Percentiles rank a stretch among this genome's conserved stretches.
These are phyloP conservation scores for Gossypium stocksii DNA, from an alignment of 345 rosid species.

Conservation along the genomic window DNA sequence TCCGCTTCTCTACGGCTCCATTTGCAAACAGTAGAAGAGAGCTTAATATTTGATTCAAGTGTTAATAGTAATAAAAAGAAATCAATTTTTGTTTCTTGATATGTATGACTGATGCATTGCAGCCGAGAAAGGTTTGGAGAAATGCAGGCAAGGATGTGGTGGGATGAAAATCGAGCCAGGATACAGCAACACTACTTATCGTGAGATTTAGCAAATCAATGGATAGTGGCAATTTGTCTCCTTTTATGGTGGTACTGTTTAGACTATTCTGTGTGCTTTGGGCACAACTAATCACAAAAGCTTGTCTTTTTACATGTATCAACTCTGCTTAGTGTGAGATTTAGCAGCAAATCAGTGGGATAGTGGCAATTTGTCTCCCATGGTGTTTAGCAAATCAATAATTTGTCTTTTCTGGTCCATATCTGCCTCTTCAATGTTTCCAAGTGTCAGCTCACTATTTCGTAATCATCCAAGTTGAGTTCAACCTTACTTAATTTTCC, in stretches of 20 bases:
- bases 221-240: conserved; percentile 6
- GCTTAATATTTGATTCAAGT: conserved; percentile 1
- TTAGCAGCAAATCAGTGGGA: conserved; percentile 13
- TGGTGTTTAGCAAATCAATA: not conserved
- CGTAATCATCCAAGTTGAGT: no score
- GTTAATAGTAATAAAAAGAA: not conserved
- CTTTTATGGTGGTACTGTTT: not conserved
- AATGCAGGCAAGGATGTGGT: conserved; percentile 85
- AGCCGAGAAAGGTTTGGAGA: conserved; percentile 94
- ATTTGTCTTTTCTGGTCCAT: not conserved
- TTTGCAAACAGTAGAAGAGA: not conserved
- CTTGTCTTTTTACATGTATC: not conserved
- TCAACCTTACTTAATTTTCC: no score
- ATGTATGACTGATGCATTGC: conserved; percentile 24
- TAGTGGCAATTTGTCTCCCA: conserved; percentile 8
- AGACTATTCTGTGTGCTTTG: not conserved
- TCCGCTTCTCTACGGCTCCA: not conserved
- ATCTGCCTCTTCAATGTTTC: no score
- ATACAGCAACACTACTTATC: conserved; percentile 80
- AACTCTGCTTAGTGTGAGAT: conserved; percentile 25
- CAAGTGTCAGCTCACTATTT: no score
- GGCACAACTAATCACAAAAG: not conserved
- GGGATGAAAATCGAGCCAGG: conserved; percentile 93
- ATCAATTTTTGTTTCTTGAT: not conserved
- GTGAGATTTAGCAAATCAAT: conserved; percentile 30